A percentile compares a stretch with the other conserved stretches of the same genome.
Conservation (phyloP, 106 monocot species). For the Hemerocallis citrina region DNA sequence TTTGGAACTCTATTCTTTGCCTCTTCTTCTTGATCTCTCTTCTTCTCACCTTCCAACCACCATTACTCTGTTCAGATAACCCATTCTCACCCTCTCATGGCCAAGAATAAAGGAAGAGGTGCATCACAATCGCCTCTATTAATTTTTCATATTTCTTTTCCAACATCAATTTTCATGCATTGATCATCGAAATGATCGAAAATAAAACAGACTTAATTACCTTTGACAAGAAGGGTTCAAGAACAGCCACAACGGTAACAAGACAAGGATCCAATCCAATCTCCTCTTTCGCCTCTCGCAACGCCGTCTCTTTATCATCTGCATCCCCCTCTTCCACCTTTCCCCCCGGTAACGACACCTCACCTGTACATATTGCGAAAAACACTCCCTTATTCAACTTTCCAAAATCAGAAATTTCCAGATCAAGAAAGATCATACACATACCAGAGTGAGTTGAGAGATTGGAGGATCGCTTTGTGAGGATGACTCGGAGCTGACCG, state of each 20-base stretch:
- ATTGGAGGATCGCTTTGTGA: conserved; percentile 66
- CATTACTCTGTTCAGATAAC: too few species aligned
- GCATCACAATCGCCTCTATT: too few species aligned
- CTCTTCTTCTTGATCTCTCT: too few species aligned
- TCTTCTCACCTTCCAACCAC: too few species aligned
- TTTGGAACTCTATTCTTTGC: too few species aligned
- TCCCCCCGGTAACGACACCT: conserved; percentile 54
- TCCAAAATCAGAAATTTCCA: neutral
- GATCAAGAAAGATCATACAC: neutral
- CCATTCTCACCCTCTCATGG: too few species aligned
- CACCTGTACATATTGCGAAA: conserved; percentile 25
- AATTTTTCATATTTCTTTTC: too few species aligned
- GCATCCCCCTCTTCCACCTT: conserved; percentile 37
- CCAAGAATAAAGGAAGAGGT: too few species aligned
- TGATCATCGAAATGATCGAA: too few species aligned
- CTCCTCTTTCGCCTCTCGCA: conserved; percentile 40
- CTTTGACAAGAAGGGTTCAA: conserved; percentile 64
- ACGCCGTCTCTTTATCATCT: conserved; percentile 32
- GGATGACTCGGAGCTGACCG: conserved; percentile 51
- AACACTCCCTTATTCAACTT: neutral
- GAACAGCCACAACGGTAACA: conserved; percentile 41
- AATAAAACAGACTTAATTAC: too few species aligned
- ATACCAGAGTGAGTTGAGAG: conserved; percentile 62
- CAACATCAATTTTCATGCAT: too few species aligned
- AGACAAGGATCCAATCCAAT: conserved; percentile 42